These are phyloP conservation scores for Aegilops speltoides DNA, from an alignment of 176 grass and related monocot genomes.

Conservation along the genomic window DNA sequence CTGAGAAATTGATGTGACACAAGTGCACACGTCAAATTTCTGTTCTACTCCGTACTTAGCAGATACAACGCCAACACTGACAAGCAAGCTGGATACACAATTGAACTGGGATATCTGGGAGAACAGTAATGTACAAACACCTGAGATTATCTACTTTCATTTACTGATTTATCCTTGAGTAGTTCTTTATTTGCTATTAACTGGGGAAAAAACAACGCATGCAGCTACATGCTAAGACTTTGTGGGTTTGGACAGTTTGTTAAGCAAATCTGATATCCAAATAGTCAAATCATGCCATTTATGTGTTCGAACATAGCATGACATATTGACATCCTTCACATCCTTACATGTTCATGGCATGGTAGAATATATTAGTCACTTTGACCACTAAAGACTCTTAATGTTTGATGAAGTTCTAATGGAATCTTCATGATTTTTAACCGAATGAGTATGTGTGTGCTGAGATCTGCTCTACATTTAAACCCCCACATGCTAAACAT, in stretches of 20 bases:
- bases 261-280: conserved; percentile 16
- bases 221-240: neutral
- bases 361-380: neutral
- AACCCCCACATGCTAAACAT: neutral
- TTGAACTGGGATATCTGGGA: neutral
- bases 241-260: neutral
- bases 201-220: neutral
- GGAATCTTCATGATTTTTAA: neutral
- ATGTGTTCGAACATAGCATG: neutral
- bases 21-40: neutral
- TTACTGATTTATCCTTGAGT: neutral
- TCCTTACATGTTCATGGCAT: neutral
- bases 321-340: neutral
- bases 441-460: neutral
- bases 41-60: neutral
- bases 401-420: neutral
- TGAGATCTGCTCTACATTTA: neutral
- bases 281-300: conserved; percentile 3
- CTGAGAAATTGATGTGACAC: neutral
- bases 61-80: too few species aligned
- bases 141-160: neutral
- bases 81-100: neutral
- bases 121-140: neutral
- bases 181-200: neutral
- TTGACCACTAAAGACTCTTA: neutral